These are phyloP conservation scores for Suhomyces atakaporum DNA, from an alignment of 1,139 yeast species.

Conservation along the genomic window DNA sequence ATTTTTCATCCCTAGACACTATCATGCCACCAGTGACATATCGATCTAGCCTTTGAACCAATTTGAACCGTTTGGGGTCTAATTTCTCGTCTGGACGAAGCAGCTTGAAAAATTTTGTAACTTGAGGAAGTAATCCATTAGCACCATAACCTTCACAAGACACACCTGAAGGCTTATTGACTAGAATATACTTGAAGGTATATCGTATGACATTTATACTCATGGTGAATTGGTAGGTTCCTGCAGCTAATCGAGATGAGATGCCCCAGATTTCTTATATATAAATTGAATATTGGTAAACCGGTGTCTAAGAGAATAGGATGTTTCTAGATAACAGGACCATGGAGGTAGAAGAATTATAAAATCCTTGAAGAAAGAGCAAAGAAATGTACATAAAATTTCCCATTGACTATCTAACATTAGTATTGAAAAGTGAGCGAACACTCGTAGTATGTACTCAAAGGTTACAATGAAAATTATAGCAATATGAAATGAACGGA, in stretches of 20 bases:
- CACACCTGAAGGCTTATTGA: slow-evolving; percentile 28
- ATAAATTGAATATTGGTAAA: too few species aligned
- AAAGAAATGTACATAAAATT: too few species aligned
- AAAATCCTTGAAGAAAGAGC: too few species aligned
- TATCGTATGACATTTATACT: slow-evolving; percentile 16
- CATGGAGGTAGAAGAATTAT: too few species aligned
- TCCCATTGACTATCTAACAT: too few species aligned
- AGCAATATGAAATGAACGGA: too few species aligned
- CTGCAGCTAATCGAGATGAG: background rate
- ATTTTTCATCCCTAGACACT: slow-evolving; percentile 22
- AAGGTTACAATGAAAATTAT: too few species aligned
- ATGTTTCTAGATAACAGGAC: too few species aligned
- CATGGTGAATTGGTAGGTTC: background rate
- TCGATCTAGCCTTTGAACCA: slow-evolving; percentile 27
- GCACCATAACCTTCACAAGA: slow-evolving; percentile 18
- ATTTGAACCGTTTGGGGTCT: slow-evolving; percentile 18
- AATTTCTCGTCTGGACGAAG: slow-evolving; percentile 14
- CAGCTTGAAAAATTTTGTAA: slow-evolving; percentile 16
- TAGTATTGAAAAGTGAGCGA: too few species aligned
- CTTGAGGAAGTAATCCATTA: slow-evolving; percentile 18
- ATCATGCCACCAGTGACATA: slow-evolving; percentile 30
- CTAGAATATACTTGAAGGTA: slow-evolving; percentile 22
- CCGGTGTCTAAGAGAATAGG: too few species aligned
- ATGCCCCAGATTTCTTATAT: background rate
- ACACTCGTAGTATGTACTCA: too few species aligned